Base-by-base conservation (phyloP, 352 stramenopile species). In the Phytophthora quininea region DNA sequence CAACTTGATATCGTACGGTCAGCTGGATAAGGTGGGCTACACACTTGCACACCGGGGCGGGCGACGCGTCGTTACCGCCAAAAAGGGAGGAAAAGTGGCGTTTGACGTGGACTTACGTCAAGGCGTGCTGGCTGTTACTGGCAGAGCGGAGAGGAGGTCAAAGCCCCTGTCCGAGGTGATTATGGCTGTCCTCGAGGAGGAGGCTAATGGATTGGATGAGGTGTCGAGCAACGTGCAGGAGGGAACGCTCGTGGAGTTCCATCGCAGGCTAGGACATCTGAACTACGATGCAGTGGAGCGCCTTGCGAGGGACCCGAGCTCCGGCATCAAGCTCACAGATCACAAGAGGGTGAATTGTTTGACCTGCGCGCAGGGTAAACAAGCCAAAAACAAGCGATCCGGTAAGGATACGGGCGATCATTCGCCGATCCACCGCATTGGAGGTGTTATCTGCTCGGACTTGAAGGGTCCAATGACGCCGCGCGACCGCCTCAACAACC, bases 391-490 rank as follows among this genome's bases (percentile, higher is more conserved):
- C 40, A 2, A 1, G n/a, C 12, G n/a, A 27, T 54, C 55, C 3
- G 54, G 19, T 15, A 50, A 51, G 11, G 42, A 62, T 42, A 62
- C 55, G 3, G 55, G 55, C 7, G 3, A 7, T 6, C 27, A 62
- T 15, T 43, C 55, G 27, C 55, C 55, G 2, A 38, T 62, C 40
- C 7, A 62, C 29, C 10, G 15, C 2, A 19, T 51, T 7, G 55
- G 55, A 19, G 55, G 37, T 3, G 55, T 57, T 2, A 57, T 57
- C 11, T 57, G 50, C 50, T 43, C 29, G 7, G 50, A 57, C 32
- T 33, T 57, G 15, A 57, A 57, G 33, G 50, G 50, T 12, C 50
- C 50, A 2, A 67, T 67, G 50, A 71, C 51, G 0, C 54, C 67
- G 8, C 33, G 9, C 1, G 62, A 59, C 27, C 12, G 48, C 12